phyloP scores from a whole-genome alignment of 306 rosid genomes.

The Cicer judaicum region DNA sequence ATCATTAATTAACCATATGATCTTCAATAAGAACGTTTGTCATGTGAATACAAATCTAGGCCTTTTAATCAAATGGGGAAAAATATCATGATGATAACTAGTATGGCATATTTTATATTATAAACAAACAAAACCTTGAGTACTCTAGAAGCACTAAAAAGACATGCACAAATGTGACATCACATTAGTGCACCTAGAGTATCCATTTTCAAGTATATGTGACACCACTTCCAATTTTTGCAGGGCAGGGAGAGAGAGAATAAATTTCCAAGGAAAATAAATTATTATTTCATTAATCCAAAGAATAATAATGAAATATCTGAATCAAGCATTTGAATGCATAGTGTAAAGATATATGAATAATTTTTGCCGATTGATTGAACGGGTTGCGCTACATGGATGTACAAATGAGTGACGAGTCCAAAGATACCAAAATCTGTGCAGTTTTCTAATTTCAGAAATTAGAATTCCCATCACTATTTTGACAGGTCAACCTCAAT shows the following conservation, averaged over 20 bases:
- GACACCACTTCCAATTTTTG: background rate
- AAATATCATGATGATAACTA: background rate
- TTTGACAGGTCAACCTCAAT: conserved; percentile 46
- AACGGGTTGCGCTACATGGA: conserved; percentile 53
- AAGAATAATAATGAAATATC: conserved; percentile 58
- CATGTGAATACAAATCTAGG: conserved; percentile 10
- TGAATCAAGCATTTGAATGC: conserved; percentile 46
- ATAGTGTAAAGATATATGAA: conserved; percentile 45
- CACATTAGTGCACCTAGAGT: conserved; percentile 7
- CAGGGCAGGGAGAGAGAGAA: conserved; percentile 28
- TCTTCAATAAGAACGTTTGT: background rate
- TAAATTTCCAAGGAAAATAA: conserved; percentile 29
- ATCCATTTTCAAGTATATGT: background rate
- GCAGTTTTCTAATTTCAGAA: conserved; percentile 41
- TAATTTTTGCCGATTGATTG: conserved; percentile 36
- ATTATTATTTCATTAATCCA: conserved; percentile 54
- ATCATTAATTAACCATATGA: background rate
- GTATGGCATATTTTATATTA: background rate
- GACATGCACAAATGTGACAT: background rate
- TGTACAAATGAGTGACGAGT: conserved; percentile 56
- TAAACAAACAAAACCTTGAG: background rate
- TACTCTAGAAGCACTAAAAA: background rate
- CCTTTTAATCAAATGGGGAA: conserved; percentile 6
- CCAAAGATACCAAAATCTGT: conserved; percentile 56
- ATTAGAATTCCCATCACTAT: conserved; percentile 46